phyloP scores from a whole-genome alignment of 2,329 filamentous ascomycete species.

The Lasiodiplodia gonubiensis region DNA sequence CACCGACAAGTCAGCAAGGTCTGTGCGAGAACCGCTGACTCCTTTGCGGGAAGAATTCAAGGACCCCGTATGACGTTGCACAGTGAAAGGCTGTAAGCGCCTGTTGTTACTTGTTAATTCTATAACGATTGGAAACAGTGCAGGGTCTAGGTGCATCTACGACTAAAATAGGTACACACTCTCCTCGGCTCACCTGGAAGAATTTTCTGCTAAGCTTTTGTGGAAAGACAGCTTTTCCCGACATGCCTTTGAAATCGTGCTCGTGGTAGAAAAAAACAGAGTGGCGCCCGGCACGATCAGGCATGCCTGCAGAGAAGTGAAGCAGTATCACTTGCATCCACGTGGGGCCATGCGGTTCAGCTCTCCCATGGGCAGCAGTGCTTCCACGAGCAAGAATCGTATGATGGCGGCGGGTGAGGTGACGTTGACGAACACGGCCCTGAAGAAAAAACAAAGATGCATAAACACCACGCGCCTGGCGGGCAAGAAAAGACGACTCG shows the following conservation, averaged over 20 bases:
- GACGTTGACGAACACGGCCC: not conserved
- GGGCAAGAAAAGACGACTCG: not conserved
- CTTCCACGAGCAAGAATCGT: not conserved
- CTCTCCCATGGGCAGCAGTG: not conserved
- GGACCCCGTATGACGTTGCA: not conserved
- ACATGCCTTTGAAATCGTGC: not conserved
- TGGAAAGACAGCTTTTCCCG: not conserved
- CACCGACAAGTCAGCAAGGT: not conserved
- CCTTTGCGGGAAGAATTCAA: not conserved
- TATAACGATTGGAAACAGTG: not conserved
- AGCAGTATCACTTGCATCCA: not conserved
- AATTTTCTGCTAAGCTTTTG: not conserved
- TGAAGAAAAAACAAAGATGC: not conserved
- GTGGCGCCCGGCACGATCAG: not conserved
- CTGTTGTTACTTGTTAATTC: not conserved
- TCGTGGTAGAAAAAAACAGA: not conserved
- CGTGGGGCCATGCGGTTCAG: not conserved
- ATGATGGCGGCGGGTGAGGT: not conserved
- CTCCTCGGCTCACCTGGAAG: not conserved
- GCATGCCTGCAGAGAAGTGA: not conserved
- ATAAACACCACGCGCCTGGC: not conserved
- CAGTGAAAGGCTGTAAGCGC: not conserved
- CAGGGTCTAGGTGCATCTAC: not conserved
- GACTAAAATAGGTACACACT: not conserved
- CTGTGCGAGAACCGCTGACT: not conserved